phyloP scores from a whole-genome alignment of 2,329 filamentous ascomycete species.

The Fusarium newnesense region DNA sequence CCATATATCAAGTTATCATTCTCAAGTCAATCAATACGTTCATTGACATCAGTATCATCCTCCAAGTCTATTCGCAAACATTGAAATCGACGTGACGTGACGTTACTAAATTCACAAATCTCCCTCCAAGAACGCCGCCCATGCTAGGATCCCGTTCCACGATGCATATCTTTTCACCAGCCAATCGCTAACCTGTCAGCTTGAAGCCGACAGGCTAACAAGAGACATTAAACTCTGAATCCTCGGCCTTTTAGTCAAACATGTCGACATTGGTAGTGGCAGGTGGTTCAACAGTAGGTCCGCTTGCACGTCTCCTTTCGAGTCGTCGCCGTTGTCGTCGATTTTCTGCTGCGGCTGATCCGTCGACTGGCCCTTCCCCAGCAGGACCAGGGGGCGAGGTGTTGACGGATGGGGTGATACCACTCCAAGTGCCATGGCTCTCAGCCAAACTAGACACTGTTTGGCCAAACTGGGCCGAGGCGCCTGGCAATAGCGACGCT shows the following conservation, averaged over 20 bases:
- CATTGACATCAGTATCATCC: conserved; percentile 38
- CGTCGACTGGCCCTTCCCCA: conserved; percentile 49
- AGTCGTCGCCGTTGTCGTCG: conserved; percentile 65
- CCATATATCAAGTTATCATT: conserved; percentile 23
- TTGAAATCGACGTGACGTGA: conserved; percentile 32
- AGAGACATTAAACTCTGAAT: not conserved
- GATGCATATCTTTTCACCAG: conserved; percentile 23
- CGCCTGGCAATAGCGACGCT: conserved; percentile 50
- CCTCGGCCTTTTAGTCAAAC: conserved; percentile 22
- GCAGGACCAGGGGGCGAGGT: conserved; percentile 51
- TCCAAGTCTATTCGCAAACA: conserved; percentile 42
- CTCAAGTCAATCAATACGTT: conserved; percentile 39
- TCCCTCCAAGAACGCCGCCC: conserved; percentile 40
- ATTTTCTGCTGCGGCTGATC: conserved; percentile 58
- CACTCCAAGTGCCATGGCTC: conserved; percentile 66
- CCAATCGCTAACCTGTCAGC: not conserved
- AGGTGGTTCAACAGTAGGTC: conserved; percentile 37
- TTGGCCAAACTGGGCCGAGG: conserved; percentile 46
- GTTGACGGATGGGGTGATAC: conserved; percentile 51
- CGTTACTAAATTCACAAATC: conserved; percentile 30
- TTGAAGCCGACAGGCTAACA: not conserved
- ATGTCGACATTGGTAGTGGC: conserved; percentile 31
- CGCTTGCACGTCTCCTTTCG: conserved; percentile 60
- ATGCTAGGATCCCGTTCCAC: conserved; percentile 23
- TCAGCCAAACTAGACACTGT: conserved; percentile 61